phyloP scores from a whole-genome alignment of 306 rosid species.

The Betula pendula region DNA sequence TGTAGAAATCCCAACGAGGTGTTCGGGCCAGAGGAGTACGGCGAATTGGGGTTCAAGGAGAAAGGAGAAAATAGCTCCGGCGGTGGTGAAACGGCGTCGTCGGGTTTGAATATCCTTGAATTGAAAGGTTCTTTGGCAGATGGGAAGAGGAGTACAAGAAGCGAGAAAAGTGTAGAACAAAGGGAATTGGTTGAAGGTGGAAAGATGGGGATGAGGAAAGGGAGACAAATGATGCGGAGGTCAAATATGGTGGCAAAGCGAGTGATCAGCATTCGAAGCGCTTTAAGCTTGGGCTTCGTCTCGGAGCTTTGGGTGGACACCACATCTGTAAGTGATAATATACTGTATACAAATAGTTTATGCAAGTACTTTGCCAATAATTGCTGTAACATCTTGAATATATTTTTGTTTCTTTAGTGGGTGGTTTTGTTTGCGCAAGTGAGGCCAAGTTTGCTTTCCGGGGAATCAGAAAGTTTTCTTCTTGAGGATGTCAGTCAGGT shows the following conservation, averaged over 20 bases:
- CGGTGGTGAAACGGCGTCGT: conserved; percentile 17
- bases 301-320: conserved; percentile 97
- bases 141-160: conserved; percentile 17
- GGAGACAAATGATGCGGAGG: conserved; percentile 65
- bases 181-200: conserved; percentile 40
- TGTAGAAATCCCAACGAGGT: neutral
- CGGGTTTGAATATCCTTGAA: conserved; percentile 30
- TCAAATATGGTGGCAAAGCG: conserved; percentile 87
- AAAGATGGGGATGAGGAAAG: conserved; percentile 44
- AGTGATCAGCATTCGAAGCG: conserved; percentile 69
- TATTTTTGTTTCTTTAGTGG: conserved; percentile 60
- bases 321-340: conserved; percentile 52
- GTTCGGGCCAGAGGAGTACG: conserved; percentile 23
- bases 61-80: conserved; percentile 19
- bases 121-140: conserved; percentile 17
- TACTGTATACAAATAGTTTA: neutral
- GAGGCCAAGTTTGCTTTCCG: conserved; percentile 85
- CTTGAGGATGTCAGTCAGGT: conserved; percentile 85
- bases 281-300: conserved; percentile 81
- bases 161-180: conserved; percentile 23
- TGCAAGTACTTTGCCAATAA: neutral
- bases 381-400: conserved; percentile 6
- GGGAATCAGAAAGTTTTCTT: conserved; percentile 83
- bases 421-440: conserved; percentile 75
- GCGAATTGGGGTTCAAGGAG: conserved; percentile 56